Conservation (phyloP, 768 basidiomycete species). For the Mycena galericulata region DNA sequence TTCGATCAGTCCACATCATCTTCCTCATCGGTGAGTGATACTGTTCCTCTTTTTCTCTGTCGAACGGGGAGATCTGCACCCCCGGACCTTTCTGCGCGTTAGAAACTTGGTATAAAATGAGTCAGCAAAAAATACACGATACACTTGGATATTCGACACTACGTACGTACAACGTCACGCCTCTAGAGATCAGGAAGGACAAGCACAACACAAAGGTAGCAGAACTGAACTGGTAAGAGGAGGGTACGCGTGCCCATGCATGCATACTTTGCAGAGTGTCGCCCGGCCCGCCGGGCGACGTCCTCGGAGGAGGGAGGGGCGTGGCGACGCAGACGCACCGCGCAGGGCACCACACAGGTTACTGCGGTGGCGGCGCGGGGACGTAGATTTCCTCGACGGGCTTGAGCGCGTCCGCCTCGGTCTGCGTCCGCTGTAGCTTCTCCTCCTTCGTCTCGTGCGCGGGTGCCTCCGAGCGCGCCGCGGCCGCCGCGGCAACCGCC, state of each 20-base stretch:
- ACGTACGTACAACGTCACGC: neutral
- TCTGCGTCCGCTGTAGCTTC: constrained; percentile 47
- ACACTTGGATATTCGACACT: constrained; percentile 1
- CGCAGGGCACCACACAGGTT: neutral
- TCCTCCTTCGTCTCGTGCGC: constrained; percentile 37
- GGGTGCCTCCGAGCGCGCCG: constrained; percentile 18
- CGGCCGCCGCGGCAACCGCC: constrained; percentile 16
- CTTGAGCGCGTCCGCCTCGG: constrained; percentile 55
- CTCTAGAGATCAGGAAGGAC: too few relatives aligned
- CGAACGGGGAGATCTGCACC: too few relatives aligned
- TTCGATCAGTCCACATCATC: too few relatives aligned
- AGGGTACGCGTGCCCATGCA: too few relatives aligned
- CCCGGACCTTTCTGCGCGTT: too few relatives aligned
- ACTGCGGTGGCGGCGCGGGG: constrained; percentile 3
- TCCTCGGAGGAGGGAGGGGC: too few relatives aligned
- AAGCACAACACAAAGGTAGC: too few relatives aligned
- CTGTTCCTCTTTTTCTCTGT: too few relatives aligned
- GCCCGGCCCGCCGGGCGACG: neutral
- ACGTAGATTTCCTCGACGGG: constrained; percentile 32
- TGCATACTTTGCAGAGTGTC: too few relatives aligned
- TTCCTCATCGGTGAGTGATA: too few relatives aligned
- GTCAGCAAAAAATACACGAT: neutral
- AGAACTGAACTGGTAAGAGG: too few relatives aligned
- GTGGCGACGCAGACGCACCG: too few relatives aligned
- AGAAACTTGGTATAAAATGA: neutral